Base-by-base conservation (phyloP, 768 basidiomycete species). In the Auriscalpium microsporum region DNA sequence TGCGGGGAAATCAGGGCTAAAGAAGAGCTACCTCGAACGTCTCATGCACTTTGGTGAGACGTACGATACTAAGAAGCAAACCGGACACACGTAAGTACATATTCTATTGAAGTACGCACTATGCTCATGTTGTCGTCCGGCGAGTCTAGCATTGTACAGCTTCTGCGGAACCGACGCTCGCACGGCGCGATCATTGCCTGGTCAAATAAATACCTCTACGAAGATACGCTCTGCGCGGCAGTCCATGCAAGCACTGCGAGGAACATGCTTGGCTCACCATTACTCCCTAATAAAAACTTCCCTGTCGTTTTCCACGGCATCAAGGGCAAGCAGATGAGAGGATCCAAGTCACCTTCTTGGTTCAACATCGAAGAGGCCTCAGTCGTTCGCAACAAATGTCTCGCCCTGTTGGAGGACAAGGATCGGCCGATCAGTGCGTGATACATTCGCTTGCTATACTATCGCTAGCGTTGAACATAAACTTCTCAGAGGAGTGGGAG, bases 121-220 rank as follows among this genome's bases (percentile, higher is more conserved):
- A 17, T 10, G 2, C 34, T 5, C 37, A 19, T 42, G 10, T 16
- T 10, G 19, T 38, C 35, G 23, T 69, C 72, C 0, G 61, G 69
- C 50, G 14, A 16, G 28, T 28, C 2, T 52, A 61, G 60, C 28
- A 56, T 61, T 52, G 54, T 62, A 2, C 47, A 42, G 21, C 58
- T 62, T 17, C 53, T 50, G 51, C 36, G 17, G 53, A 62, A 62
- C 36, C 61, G 61, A 21, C 59, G 61, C 37, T 62, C 61, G 7
- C 61, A 62, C 23, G 55, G 50, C 19, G 71, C 72, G 8, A 84
- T 86, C 46, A 66, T 85, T 17, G 55, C 70, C 3, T 84, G 79
- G 67, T 75, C 83, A 1, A 85, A 85, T 58, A 65, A 74, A n/a
- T 56, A 62, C 49, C 71, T 76, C 58, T 76, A 76, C 59, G 59